These are phyloP conservation scores for Pseudogymnoascus sp. DNA, from an alignment of 2,329 filamentous ascomycete genomes.

Conservation along the genomic window DNA sequence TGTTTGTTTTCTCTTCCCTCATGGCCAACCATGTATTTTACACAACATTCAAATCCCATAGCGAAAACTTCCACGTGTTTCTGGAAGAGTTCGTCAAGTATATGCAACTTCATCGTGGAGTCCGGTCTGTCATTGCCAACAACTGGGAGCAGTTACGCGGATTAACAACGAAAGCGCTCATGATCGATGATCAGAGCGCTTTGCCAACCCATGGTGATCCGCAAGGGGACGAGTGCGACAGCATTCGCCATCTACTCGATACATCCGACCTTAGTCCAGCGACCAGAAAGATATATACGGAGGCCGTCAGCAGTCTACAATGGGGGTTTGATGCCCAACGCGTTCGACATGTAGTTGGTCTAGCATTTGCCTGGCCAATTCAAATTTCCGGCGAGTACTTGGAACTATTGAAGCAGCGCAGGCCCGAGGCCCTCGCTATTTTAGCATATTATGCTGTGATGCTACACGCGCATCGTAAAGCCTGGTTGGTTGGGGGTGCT, in stretches of 20 bases:
- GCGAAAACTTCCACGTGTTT: conserved; percentile 26
- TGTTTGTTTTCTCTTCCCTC: conserved; percentile 28
- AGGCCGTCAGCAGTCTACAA: conserved; percentile 16
- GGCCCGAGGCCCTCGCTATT: conserved; percentile 31
- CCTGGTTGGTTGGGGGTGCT: conserved; percentile 23
- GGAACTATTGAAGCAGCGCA: conserved; percentile 25
- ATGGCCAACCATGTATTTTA: conserved; percentile 33
- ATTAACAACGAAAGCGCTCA: conserved; percentile 22
- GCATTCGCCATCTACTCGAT: conserved; percentile 10
- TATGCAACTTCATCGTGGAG: conserved; percentile 27
- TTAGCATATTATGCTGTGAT: conserved; percentile 32
- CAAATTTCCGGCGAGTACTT: conserved; percentile 28
- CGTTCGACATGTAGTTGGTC: conserved; percentile 1
- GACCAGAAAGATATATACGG: conserved; percentile 13
- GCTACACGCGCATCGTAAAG: conserved; percentile 23
- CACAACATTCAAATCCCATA: conserved; percentile 29
- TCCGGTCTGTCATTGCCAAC: conserved; percentile 20
- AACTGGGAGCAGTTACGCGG: conserved; percentile 19
- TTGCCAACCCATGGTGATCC: background rate
- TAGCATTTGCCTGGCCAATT: conserved; percentile 32
- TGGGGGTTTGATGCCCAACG: conserved; percentile 16
- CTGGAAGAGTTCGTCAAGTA: conserved; percentile 27
- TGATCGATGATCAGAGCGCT: conserved; percentile 15
- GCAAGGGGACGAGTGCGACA: conserved; percentile 12
- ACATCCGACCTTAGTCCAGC: conserved; percentile 6